Evolutionary conservation across 2,329 filamentous ascomycete genomes (phyloP).

Genomic region (Beauveria brongniartii): DNA sequence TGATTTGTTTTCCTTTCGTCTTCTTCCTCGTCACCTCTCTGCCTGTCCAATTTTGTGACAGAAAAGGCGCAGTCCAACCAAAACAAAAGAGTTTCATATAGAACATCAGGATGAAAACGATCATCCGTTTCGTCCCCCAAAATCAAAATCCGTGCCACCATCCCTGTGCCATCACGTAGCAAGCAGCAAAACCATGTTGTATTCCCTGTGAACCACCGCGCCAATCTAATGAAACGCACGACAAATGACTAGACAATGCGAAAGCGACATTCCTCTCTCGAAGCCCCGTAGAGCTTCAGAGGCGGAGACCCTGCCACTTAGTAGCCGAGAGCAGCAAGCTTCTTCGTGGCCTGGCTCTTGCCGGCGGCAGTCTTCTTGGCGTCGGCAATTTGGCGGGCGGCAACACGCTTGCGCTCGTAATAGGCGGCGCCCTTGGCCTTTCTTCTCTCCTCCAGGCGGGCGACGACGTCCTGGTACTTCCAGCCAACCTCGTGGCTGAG

Average conservation of each 20-base stretch:
- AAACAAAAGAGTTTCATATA: conserved; percentile 7
- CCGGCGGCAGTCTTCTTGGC: conserved; percentile 88
- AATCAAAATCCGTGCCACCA: background rate
- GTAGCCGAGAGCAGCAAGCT: conserved; percentile 11
- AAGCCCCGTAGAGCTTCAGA: background rate
- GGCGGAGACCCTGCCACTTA: background rate
- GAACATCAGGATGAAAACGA: conserved; percentile 7
- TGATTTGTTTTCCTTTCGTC: conserved; percentile 11
- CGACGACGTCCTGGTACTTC: conserved; percentile 99
- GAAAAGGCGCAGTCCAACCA: background rate
- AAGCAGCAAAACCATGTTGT: conserved; percentile 32
- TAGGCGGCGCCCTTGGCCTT: conserved; percentile 99
- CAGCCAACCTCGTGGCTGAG: conserved; percentile 98
- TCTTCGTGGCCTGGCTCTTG: conserved; percentile 71
- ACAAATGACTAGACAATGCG: conserved; percentile 37
- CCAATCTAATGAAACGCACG: conserved; percentile 47
- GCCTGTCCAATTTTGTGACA: background rate
- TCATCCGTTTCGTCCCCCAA: conserved; percentile 7
- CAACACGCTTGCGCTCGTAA: conserved; percentile 99
- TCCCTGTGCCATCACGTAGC: background rate
- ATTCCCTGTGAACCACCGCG: conserved; percentile 44
- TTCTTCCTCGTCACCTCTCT: conserved; percentile 5
- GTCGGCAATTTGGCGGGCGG: conserved; percentile 80
- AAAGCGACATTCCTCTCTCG: conserved; percentile 15
- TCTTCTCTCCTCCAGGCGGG: conserved; percentile 96